These are phyloP conservation scores for Chlorophyllum brunneum DNA, from an alignment of 768 basidiomycete genomes.

Conservation along the genomic window DNA sequence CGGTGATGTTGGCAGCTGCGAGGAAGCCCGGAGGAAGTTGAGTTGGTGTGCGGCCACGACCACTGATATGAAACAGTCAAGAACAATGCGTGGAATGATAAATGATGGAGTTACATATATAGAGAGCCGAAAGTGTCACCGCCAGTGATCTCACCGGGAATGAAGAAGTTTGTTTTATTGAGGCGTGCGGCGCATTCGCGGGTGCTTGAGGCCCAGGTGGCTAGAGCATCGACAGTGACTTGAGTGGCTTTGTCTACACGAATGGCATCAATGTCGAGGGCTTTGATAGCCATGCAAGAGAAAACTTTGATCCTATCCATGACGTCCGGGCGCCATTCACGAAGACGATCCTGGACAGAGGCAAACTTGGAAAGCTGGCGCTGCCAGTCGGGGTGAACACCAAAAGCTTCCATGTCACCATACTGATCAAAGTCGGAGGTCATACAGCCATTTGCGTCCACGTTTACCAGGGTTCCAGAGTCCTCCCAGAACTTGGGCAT, in stretches of 20 bases:
- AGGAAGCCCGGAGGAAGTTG: conserved; percentile 67
- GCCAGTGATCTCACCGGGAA: conserved; percentile 92
- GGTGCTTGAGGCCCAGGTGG: conserved; percentile 71
- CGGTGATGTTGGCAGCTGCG: conserved; percentile 63
- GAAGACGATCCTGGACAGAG: conserved; percentile 92
- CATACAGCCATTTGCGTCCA: conserved; percentile 68
- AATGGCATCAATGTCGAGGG: conserved; percentile 90
- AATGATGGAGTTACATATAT: conserved; percentile 58
- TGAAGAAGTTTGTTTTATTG: conserved; percentile 85
- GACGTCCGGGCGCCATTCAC: conserved; percentile 84
- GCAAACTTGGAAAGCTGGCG: conserved; percentile 95
- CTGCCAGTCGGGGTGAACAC: conserved; percentile 92
- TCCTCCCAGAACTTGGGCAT: conserved; percentile 82
- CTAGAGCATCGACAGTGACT: conserved; percentile 77
- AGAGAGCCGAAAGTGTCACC: conserved; percentile 87
- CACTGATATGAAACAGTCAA: conserved; percentile 38
- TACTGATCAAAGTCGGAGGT: conserved; percentile 90
- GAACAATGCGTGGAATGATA: neutral
- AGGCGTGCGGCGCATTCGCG: conserved; percentile 67
- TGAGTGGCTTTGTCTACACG: conserved; percentile 96
- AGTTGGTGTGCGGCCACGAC: conserved; percentile 81
- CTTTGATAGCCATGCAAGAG: conserved; percentile 82
- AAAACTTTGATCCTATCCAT: conserved; percentile 76
- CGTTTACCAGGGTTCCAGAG: conserved; percentile 58
- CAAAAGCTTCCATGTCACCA: conserved; percentile 96